Base-by-base conservation (phyloP, 1,284 basidiomycete genomes). In the Ceratobasidium sp. region DNA sequence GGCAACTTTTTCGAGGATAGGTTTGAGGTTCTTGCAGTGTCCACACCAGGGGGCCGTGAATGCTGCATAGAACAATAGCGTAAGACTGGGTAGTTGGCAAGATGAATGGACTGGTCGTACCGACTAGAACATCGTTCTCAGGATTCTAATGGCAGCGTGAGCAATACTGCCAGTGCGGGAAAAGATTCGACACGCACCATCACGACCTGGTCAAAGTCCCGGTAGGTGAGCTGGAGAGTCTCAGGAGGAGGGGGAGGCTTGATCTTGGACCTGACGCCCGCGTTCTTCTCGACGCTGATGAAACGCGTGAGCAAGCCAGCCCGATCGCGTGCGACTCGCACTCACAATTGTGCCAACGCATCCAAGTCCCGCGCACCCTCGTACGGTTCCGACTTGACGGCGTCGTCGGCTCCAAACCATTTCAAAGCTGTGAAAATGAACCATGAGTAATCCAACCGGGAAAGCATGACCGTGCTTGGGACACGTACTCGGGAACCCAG, bases 11-110 rank as follows among this genome's bases (percentile, higher is more conserved):
- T 96, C 94, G 80, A 93, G 96, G 26, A 86, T 84, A 14, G 94
- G 94, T 82, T 97, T 96, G 81, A 97, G 81, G 76, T 78, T 87
- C 84, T 95, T 94, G 85, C 93, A 94, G 82, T 93, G 92, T 52
- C 92, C 92, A 75, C 75, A 76, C 82, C 82, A 83, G 39, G 83
- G 82, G 78, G 91, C 92, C 74, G 93, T 96, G 84, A 96, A 97
- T 2, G 95, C 86, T 74, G 50, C 46, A 46, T 46, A 18, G 6
- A 23, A 26, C 23, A 39, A 39, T 39, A 39, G 30, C 41, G 12
- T 64, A 1, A 41, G 43, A 48, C 5, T 4, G 58, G n/a, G 14
- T 10, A 18, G 14, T 12, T 5, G 8, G 26, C n/a, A n/a, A 32
- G 50, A 50, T 57, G 18, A 48, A n/a, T n/a, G 14, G 23, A 28